Base-by-base conservation (phyloP, 306 rosid species). In the Trichosanthes truncata region DNA sequence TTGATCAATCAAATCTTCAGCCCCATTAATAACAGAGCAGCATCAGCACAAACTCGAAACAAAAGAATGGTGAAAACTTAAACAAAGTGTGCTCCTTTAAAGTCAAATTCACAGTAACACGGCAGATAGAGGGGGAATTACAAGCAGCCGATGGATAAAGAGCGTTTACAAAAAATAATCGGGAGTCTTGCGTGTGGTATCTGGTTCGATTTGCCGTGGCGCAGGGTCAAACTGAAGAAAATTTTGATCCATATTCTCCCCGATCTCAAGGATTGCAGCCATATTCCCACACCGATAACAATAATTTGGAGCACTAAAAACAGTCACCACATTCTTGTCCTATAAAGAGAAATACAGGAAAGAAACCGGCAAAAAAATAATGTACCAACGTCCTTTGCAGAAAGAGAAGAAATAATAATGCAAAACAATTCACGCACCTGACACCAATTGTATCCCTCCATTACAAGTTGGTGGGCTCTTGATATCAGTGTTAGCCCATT, bases 391-490 rank as follows among this genome's bases (percentile, higher is more conserved):
- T 43, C 29, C 18, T 61, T 49, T 9, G 10, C 23, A 73, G n/a
- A 74, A 36, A 60, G 23, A 52, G 29, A 29, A 80, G 38, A 43
- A 59, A 46, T 20, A 21, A 14, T 5, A 62, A 29, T 65, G 12
- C 25, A 13, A 82, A 80, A 59, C 45, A 3, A 38, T 63, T 77
- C 26, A 74, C 86, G 55, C 78, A 88, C 89, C 92, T 89, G 90
- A 82, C 87, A 81, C 89, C 86, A 89, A 74, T 87, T 89, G 81
- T 83, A 87, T 49, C 90, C 92, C 75, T 89, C 92, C 92, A 89
- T 87, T 45, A 85, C 87, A 80, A 87, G 92, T 78, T 89, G 90
- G 84, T 85, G 89, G 23, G 90, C 92, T 83, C 90, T 83, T 41
- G 92, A 89, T 46, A 89, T 87, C 74, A 87, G 90, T 57, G 82